Evolutionary conservation across 331 rosid genomes (phyloP).

Genomic region (Pyrus hybrid): DNA sequence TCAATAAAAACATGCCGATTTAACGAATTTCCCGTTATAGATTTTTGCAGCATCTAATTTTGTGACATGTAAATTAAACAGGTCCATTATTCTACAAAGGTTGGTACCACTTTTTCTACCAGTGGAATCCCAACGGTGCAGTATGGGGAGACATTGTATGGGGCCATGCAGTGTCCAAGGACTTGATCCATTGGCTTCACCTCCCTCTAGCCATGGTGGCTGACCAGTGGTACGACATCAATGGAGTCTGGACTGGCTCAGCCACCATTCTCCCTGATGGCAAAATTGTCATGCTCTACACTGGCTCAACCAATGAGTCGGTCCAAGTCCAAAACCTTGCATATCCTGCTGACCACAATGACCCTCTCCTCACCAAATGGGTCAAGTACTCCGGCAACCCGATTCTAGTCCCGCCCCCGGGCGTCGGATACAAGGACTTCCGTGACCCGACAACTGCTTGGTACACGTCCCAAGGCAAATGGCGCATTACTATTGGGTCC

Average conservation of each 20-base stretch:
- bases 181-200: conserved; percentile 81
- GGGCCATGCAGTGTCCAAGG: conserved; percentile 84
- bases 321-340: conserved; percentile 80
- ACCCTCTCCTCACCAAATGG: conserved; percentile 75
- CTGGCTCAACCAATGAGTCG: conserved; percentile 66
- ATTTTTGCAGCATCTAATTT: not conserved
- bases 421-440: conserved; percentile 43
- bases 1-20: too few relatives aligned
- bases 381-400: conserved; percentile 64
- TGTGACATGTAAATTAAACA: conserved; percentile 2
- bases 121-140: conserved; percentile 63
- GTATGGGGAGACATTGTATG: conserved; percentile 84
- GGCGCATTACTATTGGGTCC: conserved; percentile 70
- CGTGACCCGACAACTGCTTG: conserved; percentile 93
- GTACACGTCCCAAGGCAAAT: conserved; percentile 65
- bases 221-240: conserved; percentile 68
- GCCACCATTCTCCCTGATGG: conserved; percentile 66
- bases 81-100: conserved; percentile 84
- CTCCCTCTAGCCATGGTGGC: conserved; percentile 71
- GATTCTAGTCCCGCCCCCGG: conserved; percentile 59
- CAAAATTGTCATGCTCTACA: conserved; percentile 62
- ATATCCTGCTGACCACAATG: conserved; percentile 54
- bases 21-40: too few relatives aligned
- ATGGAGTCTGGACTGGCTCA: conserved; percentile 86
- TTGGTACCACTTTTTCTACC: conserved; percentile 92